Conservation (phyloP, 78 protist genomes). For the Capsaspora owczarzaki region DNA sequence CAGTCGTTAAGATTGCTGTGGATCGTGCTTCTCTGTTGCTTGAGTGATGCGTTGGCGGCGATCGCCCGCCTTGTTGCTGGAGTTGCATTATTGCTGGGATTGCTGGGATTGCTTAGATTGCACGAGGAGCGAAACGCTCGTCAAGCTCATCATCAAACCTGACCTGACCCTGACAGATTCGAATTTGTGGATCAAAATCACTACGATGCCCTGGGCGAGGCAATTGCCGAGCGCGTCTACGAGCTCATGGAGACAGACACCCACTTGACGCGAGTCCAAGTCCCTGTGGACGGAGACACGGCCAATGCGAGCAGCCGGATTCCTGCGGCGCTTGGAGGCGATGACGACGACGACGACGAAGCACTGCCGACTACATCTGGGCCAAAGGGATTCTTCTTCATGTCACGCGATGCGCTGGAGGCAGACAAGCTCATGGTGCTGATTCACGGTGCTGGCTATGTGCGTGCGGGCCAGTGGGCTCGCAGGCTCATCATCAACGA, state of each 20-base stretch:
- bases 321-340: too few relatives aligned
- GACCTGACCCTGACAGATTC: too few relatives aligned
- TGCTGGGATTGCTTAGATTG: too few relatives aligned
- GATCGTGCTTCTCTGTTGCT: background rate
- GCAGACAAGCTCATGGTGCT: background rate
- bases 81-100: too few relatives aligned
- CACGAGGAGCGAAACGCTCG: too few relatives aligned
- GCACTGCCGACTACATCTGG: too few relatives aligned
- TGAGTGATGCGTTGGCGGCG: background rate
- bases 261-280: background rate
- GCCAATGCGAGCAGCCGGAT: too few relatives aligned
- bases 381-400: background rate
- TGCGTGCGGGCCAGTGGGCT: conserved; percentile 47
- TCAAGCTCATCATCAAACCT: too few relatives aligned
- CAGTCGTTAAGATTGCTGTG: background rate
- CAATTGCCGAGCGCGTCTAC: background rate
- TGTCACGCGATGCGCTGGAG: background rate
- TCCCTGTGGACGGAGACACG: background rate
- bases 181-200: background rate
- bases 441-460: conserved; percentile 35
- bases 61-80: too few relatives aligned
- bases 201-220: conserved; percentile 33
- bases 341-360: too few relatives aligned
- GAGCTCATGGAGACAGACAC: background rate
- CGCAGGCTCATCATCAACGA: conserved; percentile 29